Evolutionary conservation across 345 rosid species (phyloP).

Genomic region (Syzygium aqueum): DNA sequence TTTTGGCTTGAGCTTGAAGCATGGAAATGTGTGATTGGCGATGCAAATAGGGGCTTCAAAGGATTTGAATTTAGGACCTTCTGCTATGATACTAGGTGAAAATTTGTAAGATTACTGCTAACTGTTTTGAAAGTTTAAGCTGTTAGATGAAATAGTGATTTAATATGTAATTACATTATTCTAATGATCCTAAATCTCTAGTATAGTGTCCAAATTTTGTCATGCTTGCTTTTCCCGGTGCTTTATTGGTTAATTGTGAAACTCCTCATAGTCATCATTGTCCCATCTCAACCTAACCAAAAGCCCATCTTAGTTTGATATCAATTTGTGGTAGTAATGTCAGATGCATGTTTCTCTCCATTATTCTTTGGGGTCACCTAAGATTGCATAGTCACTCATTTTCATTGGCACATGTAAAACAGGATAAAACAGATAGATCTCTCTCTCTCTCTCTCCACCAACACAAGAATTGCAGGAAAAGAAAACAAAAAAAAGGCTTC

Average conservation of each 20-base stretch:
- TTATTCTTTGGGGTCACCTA: neutral
- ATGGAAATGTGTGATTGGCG: no score
- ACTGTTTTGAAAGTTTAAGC: no score
- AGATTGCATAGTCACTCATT: neutral
- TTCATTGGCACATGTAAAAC: conserved; percentile 5
- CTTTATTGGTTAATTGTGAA: neutral
- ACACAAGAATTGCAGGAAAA: neutral
- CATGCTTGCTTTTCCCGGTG: neutral
- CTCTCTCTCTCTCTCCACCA: neutral
- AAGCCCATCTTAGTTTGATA: neutral
- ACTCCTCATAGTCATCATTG: neutral
- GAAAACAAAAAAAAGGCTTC: neutral
- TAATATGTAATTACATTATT: no score
- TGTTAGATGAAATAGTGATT: no score
- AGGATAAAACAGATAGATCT: neutral
- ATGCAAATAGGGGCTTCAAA: no score
- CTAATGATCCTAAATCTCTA: no score
- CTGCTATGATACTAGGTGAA: no score
- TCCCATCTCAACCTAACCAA: neutral
- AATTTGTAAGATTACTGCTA: no score
- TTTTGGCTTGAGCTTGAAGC: no score
- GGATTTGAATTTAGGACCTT: no score
- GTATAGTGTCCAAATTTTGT: neutral
- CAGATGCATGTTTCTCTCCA: neutral
- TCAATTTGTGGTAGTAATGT: neutral